Conservation (phyloP, 108 stramenopile species). For the Discostella stelligeroides region DNA sequence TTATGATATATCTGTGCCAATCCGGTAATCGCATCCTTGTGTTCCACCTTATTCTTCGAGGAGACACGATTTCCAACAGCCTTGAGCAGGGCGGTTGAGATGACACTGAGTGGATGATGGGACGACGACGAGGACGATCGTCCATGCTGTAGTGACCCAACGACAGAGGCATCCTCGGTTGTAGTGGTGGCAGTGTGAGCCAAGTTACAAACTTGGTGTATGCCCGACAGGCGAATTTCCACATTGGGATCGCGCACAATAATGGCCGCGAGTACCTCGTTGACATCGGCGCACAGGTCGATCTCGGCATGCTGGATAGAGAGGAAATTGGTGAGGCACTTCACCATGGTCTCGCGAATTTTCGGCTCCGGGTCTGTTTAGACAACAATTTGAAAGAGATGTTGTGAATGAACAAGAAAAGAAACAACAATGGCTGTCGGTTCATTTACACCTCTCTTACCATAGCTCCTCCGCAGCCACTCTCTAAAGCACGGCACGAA, state of each 20-base stretch:
- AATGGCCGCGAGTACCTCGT: constrained; percentile 43
- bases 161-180: neutral
- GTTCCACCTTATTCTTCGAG: constrained; percentile 72
- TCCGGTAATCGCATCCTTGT: constrained; percentile 78
- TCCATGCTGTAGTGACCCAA: neutral
- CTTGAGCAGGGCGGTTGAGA: constrained; percentile 54
- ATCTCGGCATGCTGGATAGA: constrained; percentile 37
- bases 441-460: constrained; percentile 19
- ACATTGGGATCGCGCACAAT: constrained; percentile 40
- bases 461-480: constrained; percentile 70
- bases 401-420: neutral
- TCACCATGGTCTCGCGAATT: constrained; percentile 72
- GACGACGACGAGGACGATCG: neutral
- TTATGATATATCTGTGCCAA: constrained; percentile 72
- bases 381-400: neutral
- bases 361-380: constrained; percentile 35
- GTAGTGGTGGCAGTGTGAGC: constrained; percentile 49
- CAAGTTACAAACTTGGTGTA: constrained; percentile 76
- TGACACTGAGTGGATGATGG: constrained; percentile 26
- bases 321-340: constrained; percentile 58
- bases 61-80: constrained; percentile 68
- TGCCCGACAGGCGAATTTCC: constrained; percentile 58
- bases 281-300: constrained; percentile 59
- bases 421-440: neutral
- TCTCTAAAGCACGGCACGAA: constrained; percentile 69